A percentile compares a stretch with the other conserved stretches of the same genome.
Evolutionary conservation across 164 flowering plant species (phyloP).

Genomic region (Magnolia changhungtana): DNA sequence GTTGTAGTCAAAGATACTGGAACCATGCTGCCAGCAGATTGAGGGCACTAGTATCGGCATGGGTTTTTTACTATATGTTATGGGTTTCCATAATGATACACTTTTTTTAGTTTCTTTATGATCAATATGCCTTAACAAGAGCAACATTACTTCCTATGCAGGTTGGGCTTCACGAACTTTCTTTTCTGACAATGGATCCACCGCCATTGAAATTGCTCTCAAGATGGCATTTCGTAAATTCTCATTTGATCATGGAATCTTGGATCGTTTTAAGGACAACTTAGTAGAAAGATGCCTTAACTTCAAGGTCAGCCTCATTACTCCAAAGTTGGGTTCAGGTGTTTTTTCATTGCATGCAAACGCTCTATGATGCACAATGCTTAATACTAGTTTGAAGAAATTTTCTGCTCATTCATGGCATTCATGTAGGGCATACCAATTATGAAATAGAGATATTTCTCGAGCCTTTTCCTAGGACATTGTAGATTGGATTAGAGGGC

Average conservation of each 20-base stretch:
- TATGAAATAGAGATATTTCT: background rate
- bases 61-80: background rate
- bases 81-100: background rate
- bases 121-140: background rate
- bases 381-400: background rate
- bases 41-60: background rate
- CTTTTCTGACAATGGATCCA: constrained; percentile 96
- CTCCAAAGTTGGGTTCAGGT: background rate
- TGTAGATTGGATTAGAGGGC: background rate
- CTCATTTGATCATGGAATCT: constrained; percentile 56
- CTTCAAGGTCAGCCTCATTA: constrained; percentile 46
- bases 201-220: constrained; percentile 92
- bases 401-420: background rate
- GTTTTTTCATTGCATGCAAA: background rate
- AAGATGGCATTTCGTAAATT: constrained; percentile 99
- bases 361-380: background rate
- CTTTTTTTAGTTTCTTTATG: background rate
- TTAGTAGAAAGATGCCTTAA: constrained; percentile 27
- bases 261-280: constrained; percentile 16
- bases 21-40: background rate
- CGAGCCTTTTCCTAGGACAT: background rate
- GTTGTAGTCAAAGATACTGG: background rate
- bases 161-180: constrained; percentile 95
- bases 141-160: constrained; percentile 22
- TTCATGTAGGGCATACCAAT: background rate